Evolutionary conservation across 306 rosid species (phyloP), one percentile per base, ranked within the genome.

Genomic region (Datisca glomerata): DNA sequence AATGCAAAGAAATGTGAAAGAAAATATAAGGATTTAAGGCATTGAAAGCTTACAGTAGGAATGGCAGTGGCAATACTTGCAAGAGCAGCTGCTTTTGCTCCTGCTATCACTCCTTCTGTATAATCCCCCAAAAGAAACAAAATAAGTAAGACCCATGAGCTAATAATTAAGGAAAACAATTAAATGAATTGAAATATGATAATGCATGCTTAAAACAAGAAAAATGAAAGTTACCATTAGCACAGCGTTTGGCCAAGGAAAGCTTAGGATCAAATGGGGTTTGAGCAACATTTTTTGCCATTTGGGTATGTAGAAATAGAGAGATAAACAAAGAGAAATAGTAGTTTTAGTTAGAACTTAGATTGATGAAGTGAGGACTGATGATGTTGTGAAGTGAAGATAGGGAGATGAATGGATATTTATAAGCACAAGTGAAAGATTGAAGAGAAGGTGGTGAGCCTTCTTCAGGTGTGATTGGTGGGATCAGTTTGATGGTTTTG

Each of bases 71-170:
- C 97, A 68, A 89, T 65, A 43, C 63, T 64, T 25, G 97, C 97
- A 45, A 74, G 61, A 20, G 72, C 70, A 53, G 97, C 97, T 56
- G 95, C 97, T 63, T 80, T 83, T 12, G 83, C 93, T 72, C 97
- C 95, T 15, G 97, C 91, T 48, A 80, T 77, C 41, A 72, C 97
- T 35, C 95, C 95, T 71, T 89, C 97, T 83, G 75, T 67, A 65
- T 16, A 24, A 41, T 35, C 48, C 48, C 18, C 7, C 13, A 18
- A 28, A 19, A 58, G 8, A 13, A 31, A 37, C 10, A 53, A 42
- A 18, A 5, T 14, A 13, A 33, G n/a, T 12, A 14, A 31, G 12
- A 60, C 9, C 35, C 25, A 48, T 43, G 18, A 47, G 24, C 5
- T 25, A 6, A 15, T 43, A 35, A 51, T 38, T 4, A 8, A 21